These are phyloP conservation scores for Pyrus pyrifolia DNA, from an alignment of 306 rosid genomes.

Conservation along the genomic window DNA sequence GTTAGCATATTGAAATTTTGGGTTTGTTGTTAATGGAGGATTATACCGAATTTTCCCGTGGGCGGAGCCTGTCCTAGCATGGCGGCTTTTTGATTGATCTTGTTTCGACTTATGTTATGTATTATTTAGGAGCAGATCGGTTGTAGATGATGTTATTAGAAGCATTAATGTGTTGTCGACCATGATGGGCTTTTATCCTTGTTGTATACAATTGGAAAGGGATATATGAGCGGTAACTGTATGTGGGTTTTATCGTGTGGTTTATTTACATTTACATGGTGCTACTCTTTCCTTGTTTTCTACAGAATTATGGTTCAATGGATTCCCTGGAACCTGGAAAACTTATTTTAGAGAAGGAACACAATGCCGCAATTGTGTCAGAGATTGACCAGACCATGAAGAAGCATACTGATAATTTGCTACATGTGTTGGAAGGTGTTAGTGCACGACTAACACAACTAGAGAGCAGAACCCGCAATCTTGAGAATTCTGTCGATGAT, in stretches of 20 bases:
- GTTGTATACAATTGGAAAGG: not conserved
- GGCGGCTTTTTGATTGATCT: not conserved
- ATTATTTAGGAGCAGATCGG: not conserved
- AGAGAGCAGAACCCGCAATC: slow-evolving; percentile 64
- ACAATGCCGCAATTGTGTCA: slow-evolving; percentile 37
- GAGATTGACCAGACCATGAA: slow-evolving; percentile 74
- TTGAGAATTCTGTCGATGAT: slow-evolving; percentile 75
- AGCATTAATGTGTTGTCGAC: not conserved
- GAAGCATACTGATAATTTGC: slow-evolving; percentile 61
- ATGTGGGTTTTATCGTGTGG: not conserved
- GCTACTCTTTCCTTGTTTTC: slow-evolving; percentile 2
- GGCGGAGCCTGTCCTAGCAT: not conserved
- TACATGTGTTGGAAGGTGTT: slow-evolving; percentile 70
- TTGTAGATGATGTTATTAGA: not conserved
- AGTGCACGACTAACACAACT: slow-evolving; percentile 72
- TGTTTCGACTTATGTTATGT: not conserved
- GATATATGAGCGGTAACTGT: not conserved
- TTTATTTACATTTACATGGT: slow-evolving; percentile 6
- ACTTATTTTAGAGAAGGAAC: slow-evolving; percentile 48
- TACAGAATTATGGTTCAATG: slow-evolving; percentile 63
- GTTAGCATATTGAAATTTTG: not conserved
- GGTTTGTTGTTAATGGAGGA: not conserved
- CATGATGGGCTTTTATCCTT: not conserved
- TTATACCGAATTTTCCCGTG: not conserved
- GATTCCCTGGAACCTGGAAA: slow-evolving; percentile 65